Base-by-base conservation (phyloP, 768 basidiomycete species). In the Multifurca ochricompacta region DNA sequence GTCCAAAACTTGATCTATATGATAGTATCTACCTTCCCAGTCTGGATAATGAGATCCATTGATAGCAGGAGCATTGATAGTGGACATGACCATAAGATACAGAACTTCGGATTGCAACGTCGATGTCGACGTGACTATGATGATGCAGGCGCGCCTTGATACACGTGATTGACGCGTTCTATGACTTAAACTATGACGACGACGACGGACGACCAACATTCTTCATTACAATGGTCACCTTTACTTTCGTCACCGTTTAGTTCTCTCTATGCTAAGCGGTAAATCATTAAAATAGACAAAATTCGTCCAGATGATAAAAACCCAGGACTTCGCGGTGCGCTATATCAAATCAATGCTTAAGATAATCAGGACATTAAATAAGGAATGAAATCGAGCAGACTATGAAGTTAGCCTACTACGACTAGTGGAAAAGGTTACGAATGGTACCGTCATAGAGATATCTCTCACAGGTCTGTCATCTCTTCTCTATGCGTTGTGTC, bases 381-480 rank as follows among this genome's bases (percentile, higher is more conserved):
- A 32, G 31, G 19, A 28, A 39, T n/a, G 34, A 11, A n/a, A 28
- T 35, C 32, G 40, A 27, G 9, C 63, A 91, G 94, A 98, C 68
- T 95, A 85, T 69, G 96, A 99, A 73, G 82, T 95, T 44, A 93
- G 88, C 64, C 75, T 97, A 23, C 69, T 99, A 39, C 76, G 95
- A 42, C 70, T 98, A 14, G 64, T 97, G 31, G 94, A 97, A 67
- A 91, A 90, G 62, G 73, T 89, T 3, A 94, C 92, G 3, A 97
- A 98, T 75, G 96, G 95, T 2, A 90, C 90, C 5, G 71, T 90
- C 27, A 87, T 98, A 56, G 96, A 98, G 68, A 98, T 99, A 48
- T 95, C 92, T 2, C 85, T 94, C 6, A 98, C 96, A 19, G 95
- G 93, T 87, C 59, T 51, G 79, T 60, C 9, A 6, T 35, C 3